These are phyloP conservation scores for Planoprotostelium fungivorum DNA, from an alignment of 78 protist species.

Conservation along the genomic window DNA sequence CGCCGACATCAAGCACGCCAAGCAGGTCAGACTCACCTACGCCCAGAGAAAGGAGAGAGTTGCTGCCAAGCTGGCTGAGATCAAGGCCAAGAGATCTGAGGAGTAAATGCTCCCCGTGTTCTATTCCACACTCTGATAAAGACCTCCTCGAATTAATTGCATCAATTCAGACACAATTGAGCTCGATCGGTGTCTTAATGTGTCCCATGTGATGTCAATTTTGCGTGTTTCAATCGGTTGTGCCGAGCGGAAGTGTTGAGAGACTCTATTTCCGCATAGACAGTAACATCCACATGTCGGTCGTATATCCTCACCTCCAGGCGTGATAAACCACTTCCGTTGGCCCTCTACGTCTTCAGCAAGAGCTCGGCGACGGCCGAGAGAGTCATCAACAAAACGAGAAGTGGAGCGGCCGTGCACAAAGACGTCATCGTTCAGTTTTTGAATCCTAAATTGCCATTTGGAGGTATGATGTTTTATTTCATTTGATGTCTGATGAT, in stretches of 20 bases:
- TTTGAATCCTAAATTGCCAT: constrained; percentile 72
- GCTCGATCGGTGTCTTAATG: no score
- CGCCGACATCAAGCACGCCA: constrained; percentile 5
- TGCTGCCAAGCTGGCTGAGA: constrained; percentile 22
- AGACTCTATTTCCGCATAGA: no score
- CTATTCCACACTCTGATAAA: not conserved
- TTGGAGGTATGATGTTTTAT: constrained; percentile 78
- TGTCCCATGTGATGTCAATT: no score
- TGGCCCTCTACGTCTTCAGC: constrained; percentile 83
- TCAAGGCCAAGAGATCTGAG: constrained; percentile 11
- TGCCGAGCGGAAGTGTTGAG: no score
- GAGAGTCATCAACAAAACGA: constrained; percentile 12
- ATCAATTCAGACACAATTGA: no score
- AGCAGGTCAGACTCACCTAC: constrained; percentile 40
- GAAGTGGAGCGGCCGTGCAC: constrained; percentile 39
- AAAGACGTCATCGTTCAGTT: constrained; percentile 58
- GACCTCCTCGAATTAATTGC: no score
- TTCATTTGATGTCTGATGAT: no score
- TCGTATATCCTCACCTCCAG: no score
- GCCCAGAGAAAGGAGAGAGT: constrained; percentile 27
- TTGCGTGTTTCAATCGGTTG: no score
- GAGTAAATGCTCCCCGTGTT: not conserved
- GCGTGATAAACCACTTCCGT: constrained; percentile 51
- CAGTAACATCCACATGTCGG: no score
- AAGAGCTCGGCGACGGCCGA: constrained; percentile 17